A percentile compares a stretch with the other conserved stretches of the same genome.
Evolutionary conservation across 1,139 yeast genomes (phyloP).

Genomic region (Geotrichum siamense): DNA sequence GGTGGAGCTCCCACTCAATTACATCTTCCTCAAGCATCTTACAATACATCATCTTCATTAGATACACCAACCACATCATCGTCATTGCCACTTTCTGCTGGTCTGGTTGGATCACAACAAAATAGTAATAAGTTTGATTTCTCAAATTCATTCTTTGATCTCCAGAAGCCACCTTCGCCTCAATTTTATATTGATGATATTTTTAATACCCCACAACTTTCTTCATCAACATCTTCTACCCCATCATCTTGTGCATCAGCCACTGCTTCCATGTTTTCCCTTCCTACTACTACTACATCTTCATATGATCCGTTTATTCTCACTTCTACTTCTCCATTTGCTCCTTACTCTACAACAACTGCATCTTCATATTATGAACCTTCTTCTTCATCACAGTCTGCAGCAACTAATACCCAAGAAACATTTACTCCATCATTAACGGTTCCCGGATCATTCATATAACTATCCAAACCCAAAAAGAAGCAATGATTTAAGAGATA

Average conservation of each 20-base stretch:
- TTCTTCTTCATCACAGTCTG: neutral
- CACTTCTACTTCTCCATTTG: neutral
- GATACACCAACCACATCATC: slow-evolving; percentile 3
- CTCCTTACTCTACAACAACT: neutral
- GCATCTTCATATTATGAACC: neutral
- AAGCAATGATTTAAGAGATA: too few species aligned
- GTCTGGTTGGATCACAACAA: neutral
- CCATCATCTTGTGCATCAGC: neutral
- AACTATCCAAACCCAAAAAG: neutral
- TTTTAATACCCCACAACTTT: neutral
- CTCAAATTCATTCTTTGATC: slow-evolving; percentile 7
- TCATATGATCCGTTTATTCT: neutral
- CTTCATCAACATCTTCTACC: neutral
- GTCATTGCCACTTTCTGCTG: neutral
- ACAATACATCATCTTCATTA: neutral
- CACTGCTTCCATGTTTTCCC: neutral
- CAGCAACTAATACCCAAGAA: neutral
- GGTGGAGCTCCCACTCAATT: neutral
- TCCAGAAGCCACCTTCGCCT: slow-evolving; percentile 5
- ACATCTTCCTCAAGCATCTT: neutral
- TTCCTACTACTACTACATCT: neutral
- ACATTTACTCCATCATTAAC: slow-evolving; percentile 1
- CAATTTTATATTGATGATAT: slow-evolving; percentile 3
- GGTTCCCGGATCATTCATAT: slow-evolving; percentile 4
- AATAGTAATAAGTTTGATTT: slow-evolving; percentile 1